Evolutionary conservation across 2,329 filamentous ascomycete genomes (phyloP).

Genomic region (Claviceps sp.): DNA sequence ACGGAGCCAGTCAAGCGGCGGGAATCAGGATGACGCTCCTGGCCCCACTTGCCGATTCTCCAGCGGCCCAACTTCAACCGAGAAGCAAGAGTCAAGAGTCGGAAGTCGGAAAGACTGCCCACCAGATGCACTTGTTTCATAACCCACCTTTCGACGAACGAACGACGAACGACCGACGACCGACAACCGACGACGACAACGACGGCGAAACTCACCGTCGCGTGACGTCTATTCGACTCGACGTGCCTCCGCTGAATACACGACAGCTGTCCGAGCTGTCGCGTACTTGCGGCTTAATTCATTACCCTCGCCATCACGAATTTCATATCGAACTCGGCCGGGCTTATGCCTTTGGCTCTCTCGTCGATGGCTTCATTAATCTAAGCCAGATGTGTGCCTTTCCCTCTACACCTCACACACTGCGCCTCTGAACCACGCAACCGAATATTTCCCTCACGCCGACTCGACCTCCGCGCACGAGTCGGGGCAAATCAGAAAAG

Average conservation of each 20-base stretch:
- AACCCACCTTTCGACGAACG: neutral
- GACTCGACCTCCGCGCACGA: neutral
- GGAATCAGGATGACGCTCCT: too few species aligned
- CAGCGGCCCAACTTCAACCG: too few species aligned
- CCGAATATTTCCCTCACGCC: neutral
- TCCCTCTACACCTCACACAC: neutral
- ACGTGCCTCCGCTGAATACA: neutral
- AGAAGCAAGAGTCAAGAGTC: too few species aligned
- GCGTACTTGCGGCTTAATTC: neutral
- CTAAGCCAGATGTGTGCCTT: neutral
- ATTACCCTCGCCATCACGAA: neutral
- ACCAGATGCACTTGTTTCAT: too few species aligned
- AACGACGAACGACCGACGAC: neutral
- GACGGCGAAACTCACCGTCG: neutral
- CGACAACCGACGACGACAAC: neutral
- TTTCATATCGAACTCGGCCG: neutral
- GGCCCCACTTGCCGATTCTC: too few species aligned
- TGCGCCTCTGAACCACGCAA: neutral
- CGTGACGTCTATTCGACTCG: neutral
- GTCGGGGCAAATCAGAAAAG: constrained; percentile 3
- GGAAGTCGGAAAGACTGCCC: too few species aligned
- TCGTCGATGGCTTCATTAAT: neutral
- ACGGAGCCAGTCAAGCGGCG: too few species aligned
- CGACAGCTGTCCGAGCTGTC: neutral
- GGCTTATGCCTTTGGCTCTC: neutral